Conservation (phyloP, 108 stramenopile genomes). For the Stephanodiscus triporus region DNA sequence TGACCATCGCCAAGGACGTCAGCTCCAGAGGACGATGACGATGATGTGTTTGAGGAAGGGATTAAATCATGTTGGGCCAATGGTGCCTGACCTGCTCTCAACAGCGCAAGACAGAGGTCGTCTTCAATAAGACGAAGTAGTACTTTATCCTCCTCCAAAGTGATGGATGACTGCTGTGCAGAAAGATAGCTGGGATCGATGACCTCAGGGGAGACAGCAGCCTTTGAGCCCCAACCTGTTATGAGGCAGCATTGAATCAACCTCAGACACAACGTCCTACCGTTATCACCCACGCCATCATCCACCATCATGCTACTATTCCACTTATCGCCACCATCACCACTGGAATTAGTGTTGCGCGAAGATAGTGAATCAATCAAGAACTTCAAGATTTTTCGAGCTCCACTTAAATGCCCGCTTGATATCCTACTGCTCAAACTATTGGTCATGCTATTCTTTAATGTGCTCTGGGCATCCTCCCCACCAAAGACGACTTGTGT, state of each 20-base stretch:
- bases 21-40: slow-evolving; percentile 4
- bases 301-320: background rate
- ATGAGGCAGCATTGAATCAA: slow-evolving; percentile 64
- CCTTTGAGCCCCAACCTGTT: slow-evolving; percentile 48
- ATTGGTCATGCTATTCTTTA: slow-evolving; percentile 16
- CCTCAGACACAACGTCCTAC: slow-evolving; percentile 72
- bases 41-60: slow-evolving; percentile 9
- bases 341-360: slow-evolving; percentile 41
- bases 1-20: background rate
- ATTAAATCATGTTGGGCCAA: slow-evolving; percentile 69
- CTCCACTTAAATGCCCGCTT: slow-evolving; percentile 29
- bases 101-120: slow-evolving; percentile 81
- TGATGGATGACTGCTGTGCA: background rate
- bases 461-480: slow-evolving; percentile 32
- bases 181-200: slow-evolving; percentile 2
- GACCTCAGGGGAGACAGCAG: slow-evolving; percentile 3
- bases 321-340: slow-evolving; percentile 43
- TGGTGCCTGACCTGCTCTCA: slow-evolving; percentile 84
- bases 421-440: slow-evolving; percentile 13
- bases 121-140: slow-evolving; percentile 73
- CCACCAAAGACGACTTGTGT: slow-evolving; percentile 59
- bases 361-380: slow-evolving; percentile 66
- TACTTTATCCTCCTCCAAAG: slow-evolving; percentile 33
- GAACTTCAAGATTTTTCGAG: slow-evolving; percentile 66
- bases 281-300: slow-evolving; percentile 56